Conservation (phyloP, 768 basidiomycete genomes). For the Boletus reticuloceps region DNA sequence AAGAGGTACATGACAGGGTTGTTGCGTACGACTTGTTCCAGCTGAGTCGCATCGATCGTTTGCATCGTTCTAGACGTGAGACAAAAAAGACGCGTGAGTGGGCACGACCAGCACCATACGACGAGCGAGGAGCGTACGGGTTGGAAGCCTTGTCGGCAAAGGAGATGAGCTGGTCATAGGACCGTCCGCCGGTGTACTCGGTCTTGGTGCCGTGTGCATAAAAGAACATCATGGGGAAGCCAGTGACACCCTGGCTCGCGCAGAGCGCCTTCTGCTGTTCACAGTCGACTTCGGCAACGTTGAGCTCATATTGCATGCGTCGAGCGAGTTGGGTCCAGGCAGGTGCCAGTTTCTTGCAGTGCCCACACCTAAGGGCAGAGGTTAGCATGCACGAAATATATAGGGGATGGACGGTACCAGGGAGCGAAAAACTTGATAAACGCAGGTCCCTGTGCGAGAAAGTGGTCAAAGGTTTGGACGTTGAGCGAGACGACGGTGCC, state of each 20-base stretch:
- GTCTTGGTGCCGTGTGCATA: conserved; percentile 57
- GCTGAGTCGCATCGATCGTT: conserved; percentile 5
- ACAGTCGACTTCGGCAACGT: conserved; percentile 86
- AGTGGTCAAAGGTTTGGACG: conserved; percentile 36
- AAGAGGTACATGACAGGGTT: conserved; percentile 43
- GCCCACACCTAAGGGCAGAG: conserved; percentile 65
- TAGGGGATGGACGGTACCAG: conserved; percentile 47
- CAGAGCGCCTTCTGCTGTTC: conserved; percentile 73
- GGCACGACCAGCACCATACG: neutral
- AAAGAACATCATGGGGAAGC: conserved; percentile 83
- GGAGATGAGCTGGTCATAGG: conserved; percentile 62
- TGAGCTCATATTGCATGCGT: conserved; percentile 66
- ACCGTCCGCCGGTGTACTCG: conserved; percentile 76
- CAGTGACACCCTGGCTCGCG: conserved; percentile 58
- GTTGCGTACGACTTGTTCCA: conserved; percentile 11
- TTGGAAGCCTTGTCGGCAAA: conserved; percentile 77
- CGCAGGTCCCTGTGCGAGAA: conserved; percentile 45
- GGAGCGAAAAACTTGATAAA: conserved; percentile 89
- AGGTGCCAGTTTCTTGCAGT: conserved; percentile 93
- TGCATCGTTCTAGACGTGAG: conserved; percentile 18
- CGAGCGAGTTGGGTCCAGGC: conserved; percentile 75
- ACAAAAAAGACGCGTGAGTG: neutral
- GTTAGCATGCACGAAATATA: neutral
- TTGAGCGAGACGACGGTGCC: conserved; percentile 25
- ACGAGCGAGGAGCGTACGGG: conserved; percentile 47